Evolutionary conservation across 2,329 filamentous ascomycete genomes (phyloP), one percentile per base, ranked within the genome.

Genomic region (Rhynchosporium agropyri): DNA sequence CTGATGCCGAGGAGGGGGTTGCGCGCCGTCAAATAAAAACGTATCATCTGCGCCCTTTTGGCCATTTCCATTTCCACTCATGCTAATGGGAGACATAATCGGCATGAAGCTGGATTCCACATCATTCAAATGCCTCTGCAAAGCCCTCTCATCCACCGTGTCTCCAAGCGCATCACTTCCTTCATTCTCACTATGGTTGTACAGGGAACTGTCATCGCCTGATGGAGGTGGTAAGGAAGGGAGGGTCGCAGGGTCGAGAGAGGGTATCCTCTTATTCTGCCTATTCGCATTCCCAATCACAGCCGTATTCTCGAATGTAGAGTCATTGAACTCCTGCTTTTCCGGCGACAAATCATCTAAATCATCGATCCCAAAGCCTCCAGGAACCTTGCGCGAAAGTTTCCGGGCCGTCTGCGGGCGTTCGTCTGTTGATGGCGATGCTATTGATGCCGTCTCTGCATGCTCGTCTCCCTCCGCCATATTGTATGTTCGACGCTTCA

Each of bases 41-140:
- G 84, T 85, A 72, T 87, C 85, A 75, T 87, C 84, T 61, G 79
- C 72, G 54, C 80, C 83, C 15, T 69, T 68, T 60, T 10, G 33
- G 33, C 33, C 33, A 36, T 36, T 36, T 36, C 33, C 33, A 36
- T 73, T 68, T 75, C 57, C 79, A 77, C 36, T 77, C 77, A 42
- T 79, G 15, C 69, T 79, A 53, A 87, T 79, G 12, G 85, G 85
- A 7, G 85, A 88, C 5, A 83, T 73, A 5, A 81, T 79, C 1
- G 83, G 82, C 60, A 86, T 73, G 70, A 89, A 89, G 75, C 86
- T 89, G 40, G 86, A 88, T 71, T 89, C 86, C 65, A 88, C 80
- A 70, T 89, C 86, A 68, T 83, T 80, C 26, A 89, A 74, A 70
- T 88, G 84, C 40, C 68, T 71, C 42, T 72, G 68, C 72, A 76